phyloP scores from a whole-genome alignment of 1,139 yeast genomes.

The Geotrichum klebahnii region DNA sequence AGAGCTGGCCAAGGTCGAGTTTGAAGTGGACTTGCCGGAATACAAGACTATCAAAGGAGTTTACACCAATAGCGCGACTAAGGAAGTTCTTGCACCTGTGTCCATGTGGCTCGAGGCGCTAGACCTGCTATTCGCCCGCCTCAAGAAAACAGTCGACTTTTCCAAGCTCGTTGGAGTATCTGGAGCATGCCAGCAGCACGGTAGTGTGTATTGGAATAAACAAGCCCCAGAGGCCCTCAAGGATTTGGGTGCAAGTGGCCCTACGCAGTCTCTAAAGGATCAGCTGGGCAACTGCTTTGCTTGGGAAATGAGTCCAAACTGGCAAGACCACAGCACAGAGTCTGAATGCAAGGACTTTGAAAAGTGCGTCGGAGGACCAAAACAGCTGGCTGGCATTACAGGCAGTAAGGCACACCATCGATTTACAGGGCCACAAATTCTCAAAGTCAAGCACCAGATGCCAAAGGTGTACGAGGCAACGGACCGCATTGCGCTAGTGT shows the following conservation, averaged over 20 bases:
- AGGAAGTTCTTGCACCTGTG: constrained; percentile 62
- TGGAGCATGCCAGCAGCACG: constrained; percentile 93
- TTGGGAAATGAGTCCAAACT: constrained; percentile 70
- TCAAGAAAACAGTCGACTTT: constrained; percentile 59
- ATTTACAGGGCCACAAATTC: constrained; percentile 85
- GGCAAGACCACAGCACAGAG: constrained; percentile 92
- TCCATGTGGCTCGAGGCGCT: constrained; percentile 85
- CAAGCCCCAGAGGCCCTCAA: constrained; percentile 45
- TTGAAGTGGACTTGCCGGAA: constrained; percentile 58
- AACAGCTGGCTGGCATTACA: constrained; percentile 59
- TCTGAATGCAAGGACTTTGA: constrained; percentile 64
- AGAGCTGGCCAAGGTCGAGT: constrained; percentile 61
- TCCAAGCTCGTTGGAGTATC: constrained; percentile 60
- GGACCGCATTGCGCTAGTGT: constrained; percentile 63
- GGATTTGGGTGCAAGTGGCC: constrained; percentile 22
- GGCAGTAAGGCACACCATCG: constrained; percentile 89
- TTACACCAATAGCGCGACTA: constrained; percentile 39
- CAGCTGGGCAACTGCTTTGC: constrained; percentile 48
- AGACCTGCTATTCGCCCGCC: constrained; percentile 56
- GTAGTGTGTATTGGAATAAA: constrained; percentile 74
- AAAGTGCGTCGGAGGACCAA: constrained; percentile 57
- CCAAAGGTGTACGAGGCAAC: constrained; percentile 57
- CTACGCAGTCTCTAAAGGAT: constrained; percentile 24
- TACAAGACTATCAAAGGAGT: constrained; percentile 74
- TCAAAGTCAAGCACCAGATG: constrained; percentile 59